A percentile compares a stretch with the other conserved stretches of the same genome.
Conservation (phyloP, 208 protist species). For the Trypanosoma boissoni region DNA sequence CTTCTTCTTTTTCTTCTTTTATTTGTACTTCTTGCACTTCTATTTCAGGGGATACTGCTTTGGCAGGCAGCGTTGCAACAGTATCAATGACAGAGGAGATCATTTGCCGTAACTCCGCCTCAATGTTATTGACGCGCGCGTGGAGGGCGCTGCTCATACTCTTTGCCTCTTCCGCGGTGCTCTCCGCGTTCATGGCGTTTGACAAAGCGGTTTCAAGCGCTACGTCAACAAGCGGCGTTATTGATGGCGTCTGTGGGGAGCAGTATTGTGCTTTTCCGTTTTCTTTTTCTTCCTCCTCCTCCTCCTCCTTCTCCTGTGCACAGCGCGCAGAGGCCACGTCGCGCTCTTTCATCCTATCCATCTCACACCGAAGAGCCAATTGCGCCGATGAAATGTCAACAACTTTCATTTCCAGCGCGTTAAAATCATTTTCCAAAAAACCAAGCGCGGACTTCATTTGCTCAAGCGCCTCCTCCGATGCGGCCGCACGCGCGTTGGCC, state of each 20-base stretch:
- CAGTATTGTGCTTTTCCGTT: neutral
- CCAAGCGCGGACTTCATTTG: neutral
- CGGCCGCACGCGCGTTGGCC: neutral
- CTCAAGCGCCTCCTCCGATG: constrained; percentile 2
- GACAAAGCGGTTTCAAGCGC: too few species aligned
- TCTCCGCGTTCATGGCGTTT: too few species aligned
- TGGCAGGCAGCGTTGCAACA: too few species aligned
- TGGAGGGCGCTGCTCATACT: too few species aligned
- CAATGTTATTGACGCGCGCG: too few species aligned
- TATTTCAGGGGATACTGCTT: too few species aligned
- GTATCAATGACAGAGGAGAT: too few species aligned
- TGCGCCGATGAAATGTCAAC: constrained; percentile 2
- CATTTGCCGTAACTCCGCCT: too few species aligned
- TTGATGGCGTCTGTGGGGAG: too few species aligned
- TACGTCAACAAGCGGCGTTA: too few species aligned
- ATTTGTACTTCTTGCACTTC: too few species aligned
- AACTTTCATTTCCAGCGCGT: constrained; percentile 5
- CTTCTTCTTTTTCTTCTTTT: constrained; percentile 6
- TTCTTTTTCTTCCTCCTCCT: neutral
- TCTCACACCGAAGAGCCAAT: constrained; percentile 1
- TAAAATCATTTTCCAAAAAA: constrained; percentile 8
- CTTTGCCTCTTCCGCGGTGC: too few species aligned
- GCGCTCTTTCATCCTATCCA: constrained; percentile 1
- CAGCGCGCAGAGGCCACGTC: constrained; percentile 1
- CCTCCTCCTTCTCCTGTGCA: constrained; percentile 2